phyloP scores from a whole-genome alignment of 2,329 filamentous ascomycete species.

The Trematosphaeria pertusa region DNA sequence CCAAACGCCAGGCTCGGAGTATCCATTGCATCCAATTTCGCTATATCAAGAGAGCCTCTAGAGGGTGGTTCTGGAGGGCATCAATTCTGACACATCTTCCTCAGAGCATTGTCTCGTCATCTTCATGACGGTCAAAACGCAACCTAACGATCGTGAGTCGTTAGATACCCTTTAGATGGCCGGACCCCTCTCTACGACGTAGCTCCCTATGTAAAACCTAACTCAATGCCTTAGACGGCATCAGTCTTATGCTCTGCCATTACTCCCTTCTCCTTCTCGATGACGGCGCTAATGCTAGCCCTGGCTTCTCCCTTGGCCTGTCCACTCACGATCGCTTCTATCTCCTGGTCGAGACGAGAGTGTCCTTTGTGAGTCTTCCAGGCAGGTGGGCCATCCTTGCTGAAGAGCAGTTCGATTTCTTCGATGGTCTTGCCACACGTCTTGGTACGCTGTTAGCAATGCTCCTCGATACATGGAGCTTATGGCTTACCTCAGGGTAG shows the following conservation, averaged over 20 bases:
- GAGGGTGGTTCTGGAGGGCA: no score
- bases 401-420: slow-evolving; percentile 45
- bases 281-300: slow-evolving; percentile 27
- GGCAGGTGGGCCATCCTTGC: slow-evolving; percentile 38
- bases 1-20: no score
- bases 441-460: slow-evolving; percentile 8
- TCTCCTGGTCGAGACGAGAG: slow-evolving; percentile 37
- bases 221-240: slow-evolving; percentile 13
- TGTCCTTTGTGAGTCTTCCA: slow-evolving; percentile 48
- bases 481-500: slow-evolving; percentile 46
- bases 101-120: no score
- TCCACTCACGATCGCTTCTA: slow-evolving; percentile 28
- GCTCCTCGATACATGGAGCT: background rate
- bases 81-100: no score
- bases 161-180: no score
- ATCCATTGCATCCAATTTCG: no score
- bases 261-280: slow-evolving; percentile 24
- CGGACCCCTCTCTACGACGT: no score
- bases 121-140: no score
- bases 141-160: no score
- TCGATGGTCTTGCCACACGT: slow-evolving; percentile 50
- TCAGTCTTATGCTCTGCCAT: slow-evolving; percentile 7
- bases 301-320: slow-evolving; percentile 34
- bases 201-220: no score
- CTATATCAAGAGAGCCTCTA: no score